Conservation (phyloP, 2,329 filamentous ascomycete genomes). For the Sclerotinia glacialis region DNA sequence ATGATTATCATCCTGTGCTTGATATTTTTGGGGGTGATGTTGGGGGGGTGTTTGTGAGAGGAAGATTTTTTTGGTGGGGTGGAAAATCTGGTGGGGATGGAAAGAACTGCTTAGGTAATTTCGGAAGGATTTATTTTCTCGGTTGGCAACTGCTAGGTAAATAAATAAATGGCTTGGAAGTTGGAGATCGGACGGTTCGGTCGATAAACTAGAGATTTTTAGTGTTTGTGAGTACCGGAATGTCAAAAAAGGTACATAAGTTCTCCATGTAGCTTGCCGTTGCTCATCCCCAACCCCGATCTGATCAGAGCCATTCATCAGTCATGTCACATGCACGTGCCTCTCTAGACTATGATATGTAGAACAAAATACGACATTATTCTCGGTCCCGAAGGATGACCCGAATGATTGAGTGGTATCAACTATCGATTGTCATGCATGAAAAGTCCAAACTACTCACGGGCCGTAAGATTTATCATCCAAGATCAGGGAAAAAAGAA, state of each 20-base stretch:
- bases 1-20: not conserved
- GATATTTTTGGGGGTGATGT: not conserved
- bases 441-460: not conserved
- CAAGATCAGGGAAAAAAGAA: not conserved
- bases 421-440: not conserved
- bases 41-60: not conserved
- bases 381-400: not conserved
- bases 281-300: too few relatives aligned
- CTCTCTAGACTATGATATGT: not conserved
- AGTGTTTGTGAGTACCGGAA: not conserved
- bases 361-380: not conserved
- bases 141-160: not conserved
- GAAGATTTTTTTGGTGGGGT: not conserved
- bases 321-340: too few relatives aligned
- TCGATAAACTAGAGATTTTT: not conserved
- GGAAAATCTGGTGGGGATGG: not conserved
- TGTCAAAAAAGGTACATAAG: not conserved
- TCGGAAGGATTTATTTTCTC: not conserved
- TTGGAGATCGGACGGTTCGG: too few relatives aligned
- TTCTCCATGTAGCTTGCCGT: not conserved
- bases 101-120: slow-evolving; percentile 4
- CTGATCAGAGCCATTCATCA: too few relatives aligned
- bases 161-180: too few relatives aligned
- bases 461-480: not conserved
- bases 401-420: not conserved